Percentiles rank a stretch among this genome's conserved stretches.
These are phyloP conservation scores for Talaromyces proteolyticus DNA, from an alignment of 495 filamentous ascomycete species.

Conservation along the genomic window DNA sequence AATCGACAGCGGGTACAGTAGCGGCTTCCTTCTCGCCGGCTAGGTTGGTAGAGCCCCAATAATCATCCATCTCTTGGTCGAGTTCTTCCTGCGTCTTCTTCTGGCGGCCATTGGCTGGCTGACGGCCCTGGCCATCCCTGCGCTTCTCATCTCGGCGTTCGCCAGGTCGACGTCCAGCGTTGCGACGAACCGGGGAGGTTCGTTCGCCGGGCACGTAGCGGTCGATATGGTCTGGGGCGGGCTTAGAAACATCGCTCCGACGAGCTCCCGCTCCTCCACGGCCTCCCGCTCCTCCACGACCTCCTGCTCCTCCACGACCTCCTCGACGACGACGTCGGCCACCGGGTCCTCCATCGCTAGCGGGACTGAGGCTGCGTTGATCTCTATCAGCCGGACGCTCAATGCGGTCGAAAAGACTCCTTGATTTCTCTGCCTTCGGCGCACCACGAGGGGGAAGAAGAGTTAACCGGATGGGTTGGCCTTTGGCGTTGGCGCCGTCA, in stretches of 20 bases:
- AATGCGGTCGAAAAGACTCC: slow-evolving; percentile 75
- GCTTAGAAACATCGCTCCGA: slow-evolving; percentile 62
- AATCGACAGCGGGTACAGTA: slow-evolving; percentile 11
- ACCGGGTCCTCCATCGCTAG: slow-evolving; percentile 14
- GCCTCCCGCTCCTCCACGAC: no score
- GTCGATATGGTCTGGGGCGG: slow-evolving; percentile 69
- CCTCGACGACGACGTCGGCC: slow-evolving; percentile 30
- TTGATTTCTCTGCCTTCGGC: slow-evolving; percentile 55
- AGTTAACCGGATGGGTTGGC: slow-evolving; percentile 81
- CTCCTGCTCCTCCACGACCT: slow-evolving; percentile 39
- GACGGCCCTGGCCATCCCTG: slow-evolving; percentile 29
- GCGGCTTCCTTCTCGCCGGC: slow-evolving; percentile 15
- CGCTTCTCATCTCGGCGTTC: slow-evolving; percentile 28
- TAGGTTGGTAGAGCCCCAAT: slow-evolving; percentile 56
- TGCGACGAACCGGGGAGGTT: slow-evolving; percentile 22
- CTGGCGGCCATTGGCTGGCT: slow-evolving; percentile 45
- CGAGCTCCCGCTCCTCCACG: no score
- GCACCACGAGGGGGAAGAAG: slow-evolving; percentile 48
- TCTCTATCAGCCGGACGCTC: slow-evolving; percentile 34
- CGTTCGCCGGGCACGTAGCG: slow-evolving; percentile 70
- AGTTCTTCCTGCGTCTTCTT: slow-evolving; percentile 90
- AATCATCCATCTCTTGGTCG: slow-evolving; percentile 94
- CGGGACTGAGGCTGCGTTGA: slow-evolving; percentile 36
- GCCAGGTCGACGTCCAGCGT: slow-evolving; percentile 46
- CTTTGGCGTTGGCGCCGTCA: slow-evolving; percentile 87